A percentile compares a stretch with the other conserved stretches of the same genome.
These are phyloP conservation scores for Ganoderma leucocontextum DNA, from an alignment of 1,284 basidiomycete species.

Conservation along the genomic window DNA sequence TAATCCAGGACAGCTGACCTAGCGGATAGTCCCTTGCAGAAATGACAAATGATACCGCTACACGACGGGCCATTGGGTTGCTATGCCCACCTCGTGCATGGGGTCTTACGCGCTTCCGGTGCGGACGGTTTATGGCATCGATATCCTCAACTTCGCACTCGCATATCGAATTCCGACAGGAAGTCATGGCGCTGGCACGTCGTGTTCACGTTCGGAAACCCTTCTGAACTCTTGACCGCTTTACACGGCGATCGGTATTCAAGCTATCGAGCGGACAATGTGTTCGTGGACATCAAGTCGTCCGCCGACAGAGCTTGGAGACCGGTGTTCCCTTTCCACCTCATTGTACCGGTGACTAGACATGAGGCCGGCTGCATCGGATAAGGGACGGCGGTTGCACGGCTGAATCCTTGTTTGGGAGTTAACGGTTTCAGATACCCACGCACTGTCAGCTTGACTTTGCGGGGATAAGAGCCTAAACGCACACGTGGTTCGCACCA, in stretches of 20 bases:
- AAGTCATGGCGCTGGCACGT: neutral
- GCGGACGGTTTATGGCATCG: constrained; percentile 6
- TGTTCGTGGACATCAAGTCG: neutral
- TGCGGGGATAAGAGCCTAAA: too few species aligned
- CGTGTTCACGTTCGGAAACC: too few species aligned
- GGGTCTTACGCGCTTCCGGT: constrained; percentile 9
- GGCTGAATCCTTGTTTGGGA: neutral
- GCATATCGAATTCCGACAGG: neutral
- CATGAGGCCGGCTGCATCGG: constrained; percentile 19
- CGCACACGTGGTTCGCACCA: too few species aligned
- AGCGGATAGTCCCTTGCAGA: neutral
- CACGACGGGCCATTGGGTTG: neutral
- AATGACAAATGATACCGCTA: neutral
- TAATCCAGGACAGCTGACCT: neutral
- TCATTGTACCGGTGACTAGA: constrained; percentile 15
- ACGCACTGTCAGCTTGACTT: constrained; percentile 18
- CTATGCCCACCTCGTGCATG: neutral
- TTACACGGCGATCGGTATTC: neutral
- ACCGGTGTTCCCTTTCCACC: neutral
- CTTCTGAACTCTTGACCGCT: neutral
- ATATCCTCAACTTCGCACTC: neutral
- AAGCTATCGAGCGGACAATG: neutral
- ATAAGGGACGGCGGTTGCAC: constrained; percentile 2
- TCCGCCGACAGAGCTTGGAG: neutral
- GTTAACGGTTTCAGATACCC: constrained; percentile 1